Evolutionary conservation across 108 stramenopile species (phyloP).

Genomic region (Cylindrotheca fusiformis): DNA sequence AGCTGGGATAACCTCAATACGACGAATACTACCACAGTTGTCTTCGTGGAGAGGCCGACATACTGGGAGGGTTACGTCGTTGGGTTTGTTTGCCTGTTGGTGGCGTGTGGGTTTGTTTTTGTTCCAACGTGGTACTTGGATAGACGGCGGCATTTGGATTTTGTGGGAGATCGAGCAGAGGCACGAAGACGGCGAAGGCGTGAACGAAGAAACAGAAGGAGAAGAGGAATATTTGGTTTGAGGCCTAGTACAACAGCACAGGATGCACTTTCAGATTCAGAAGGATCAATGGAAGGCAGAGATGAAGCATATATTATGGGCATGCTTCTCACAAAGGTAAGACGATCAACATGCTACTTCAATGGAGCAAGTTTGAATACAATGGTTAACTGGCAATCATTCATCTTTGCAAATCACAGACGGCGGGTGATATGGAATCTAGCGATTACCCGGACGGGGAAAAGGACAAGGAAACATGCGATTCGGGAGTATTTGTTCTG

Average conservation of each 20-base stretch:
- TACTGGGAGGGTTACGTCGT: not conserved
- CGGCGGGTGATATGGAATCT: not conserved
- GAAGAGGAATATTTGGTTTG: not conserved
- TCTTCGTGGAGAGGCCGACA: not conserved
- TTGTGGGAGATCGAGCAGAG: not conserved
- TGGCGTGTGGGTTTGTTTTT: not conserved
- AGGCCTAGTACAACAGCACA: too few species aligned
- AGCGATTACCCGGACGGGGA: not conserved
- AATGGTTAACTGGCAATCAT: not conserved
- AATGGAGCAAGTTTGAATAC: not conserved
- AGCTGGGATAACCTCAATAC: too few species aligned
- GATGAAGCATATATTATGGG: not conserved
- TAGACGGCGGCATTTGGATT: not conserved
- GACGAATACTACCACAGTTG: not conserved
- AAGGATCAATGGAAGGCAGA: not conserved
- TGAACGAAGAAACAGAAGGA: not conserved
- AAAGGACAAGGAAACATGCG: not conserved
- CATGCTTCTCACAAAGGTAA: not conserved
- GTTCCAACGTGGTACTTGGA: not conserved
- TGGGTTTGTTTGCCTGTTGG: not conserved
- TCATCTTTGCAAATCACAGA: not conserved
- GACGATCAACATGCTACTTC: not conserved
- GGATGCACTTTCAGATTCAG: not conserved
- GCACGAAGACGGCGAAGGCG: not conserved
- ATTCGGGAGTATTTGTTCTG: too few species aligned